A percentile compares a stretch with the other conserved stretches of the same genome.
phyloP scores from a whole-genome alignment of 192 early-diverging fungal species.

The Gigaspora rosea region DNA sequence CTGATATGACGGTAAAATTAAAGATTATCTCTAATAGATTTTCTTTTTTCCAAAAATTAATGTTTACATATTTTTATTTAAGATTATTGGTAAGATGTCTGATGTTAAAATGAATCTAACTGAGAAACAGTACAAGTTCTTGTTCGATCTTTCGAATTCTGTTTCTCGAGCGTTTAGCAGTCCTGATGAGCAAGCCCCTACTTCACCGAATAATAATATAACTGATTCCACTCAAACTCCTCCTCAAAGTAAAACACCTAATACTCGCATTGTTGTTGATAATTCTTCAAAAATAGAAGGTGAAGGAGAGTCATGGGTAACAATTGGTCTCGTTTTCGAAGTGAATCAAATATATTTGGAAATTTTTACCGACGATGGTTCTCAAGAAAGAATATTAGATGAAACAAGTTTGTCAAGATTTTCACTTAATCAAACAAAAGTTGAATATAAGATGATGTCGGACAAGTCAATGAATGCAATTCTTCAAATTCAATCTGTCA shows the following conservation, averaged over 20 bases:
- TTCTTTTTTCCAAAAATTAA: background rate
- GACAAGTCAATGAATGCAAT: constrained; percentile 71
- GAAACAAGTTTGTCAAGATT: constrained; percentile 56
- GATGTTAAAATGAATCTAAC: constrained; percentile 80
- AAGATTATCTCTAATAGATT: background rate
- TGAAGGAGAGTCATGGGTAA: constrained; percentile 36
- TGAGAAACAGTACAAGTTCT: constrained; percentile 80
- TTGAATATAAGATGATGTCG: constrained; percentile 59
- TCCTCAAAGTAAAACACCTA: background rate
- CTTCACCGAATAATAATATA: constrained; percentile 31
- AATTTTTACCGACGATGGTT: constrained; percentile 66
- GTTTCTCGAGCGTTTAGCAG: constrained; percentile 49
- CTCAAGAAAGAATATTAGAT: constrained; percentile 49
- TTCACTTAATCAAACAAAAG: constrained; percentile 48
- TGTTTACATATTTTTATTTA: background rate
- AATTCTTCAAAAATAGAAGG: background rate
- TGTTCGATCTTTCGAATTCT: constrained; percentile 65
- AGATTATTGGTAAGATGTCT: constrained; percentile 63
- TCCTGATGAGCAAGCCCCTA: constrained; percentile 10
- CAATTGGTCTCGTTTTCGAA: constrained; percentile 60
- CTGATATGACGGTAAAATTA: constrained; percentile 51
- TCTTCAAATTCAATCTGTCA: constrained; percentile 66
- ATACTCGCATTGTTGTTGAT: background rate
- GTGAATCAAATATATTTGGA: constrained; percentile 80
- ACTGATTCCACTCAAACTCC: constrained; percentile 5